phyloP scores from a whole-genome alignment of 345 rosid species.

The Rhodamnia rubescens region DNA sequence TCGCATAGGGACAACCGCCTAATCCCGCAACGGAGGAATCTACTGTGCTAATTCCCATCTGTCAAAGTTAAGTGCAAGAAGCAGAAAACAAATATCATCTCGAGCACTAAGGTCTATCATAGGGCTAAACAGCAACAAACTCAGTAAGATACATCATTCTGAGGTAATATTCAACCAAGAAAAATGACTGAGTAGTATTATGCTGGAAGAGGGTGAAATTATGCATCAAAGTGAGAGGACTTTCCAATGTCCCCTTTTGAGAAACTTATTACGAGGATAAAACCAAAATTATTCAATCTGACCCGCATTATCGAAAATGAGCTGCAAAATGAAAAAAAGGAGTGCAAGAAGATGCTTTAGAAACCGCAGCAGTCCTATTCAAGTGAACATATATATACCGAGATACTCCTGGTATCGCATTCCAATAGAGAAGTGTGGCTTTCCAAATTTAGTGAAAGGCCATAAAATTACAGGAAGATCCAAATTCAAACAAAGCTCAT shows the following conservation, averaged over 20 bases:
- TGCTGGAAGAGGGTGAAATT: background rate
- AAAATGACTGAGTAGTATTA: background rate
- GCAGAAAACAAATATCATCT: background rate
- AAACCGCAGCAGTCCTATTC: background rate
- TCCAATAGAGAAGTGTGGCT: background rate
- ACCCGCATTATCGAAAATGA: background rate
- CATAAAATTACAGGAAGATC: background rate
- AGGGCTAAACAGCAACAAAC: background rate
- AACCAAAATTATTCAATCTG: background rate
- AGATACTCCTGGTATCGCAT: background rate
- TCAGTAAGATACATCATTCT: background rate
- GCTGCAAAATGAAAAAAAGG: background rate
- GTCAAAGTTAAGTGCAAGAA: constrained; percentile 1
- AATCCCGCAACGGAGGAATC: constrained; percentile 60
- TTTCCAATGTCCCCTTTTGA: background rate
- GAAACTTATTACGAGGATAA: background rate
- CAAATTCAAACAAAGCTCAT: background rate
- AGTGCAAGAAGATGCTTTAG: background rate
- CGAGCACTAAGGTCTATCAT: background rate
- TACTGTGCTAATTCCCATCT: constrained; percentile 68
- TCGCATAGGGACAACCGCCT: constrained; percentile 81
- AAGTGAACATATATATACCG: background rate
- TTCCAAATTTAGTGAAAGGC: background rate
- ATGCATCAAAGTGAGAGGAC: background rate
- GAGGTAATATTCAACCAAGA: background rate